phyloP scores from a whole-genome alignment of 1,139 yeast genomes.

The Geotrichum cucujoidarum region DNA sequence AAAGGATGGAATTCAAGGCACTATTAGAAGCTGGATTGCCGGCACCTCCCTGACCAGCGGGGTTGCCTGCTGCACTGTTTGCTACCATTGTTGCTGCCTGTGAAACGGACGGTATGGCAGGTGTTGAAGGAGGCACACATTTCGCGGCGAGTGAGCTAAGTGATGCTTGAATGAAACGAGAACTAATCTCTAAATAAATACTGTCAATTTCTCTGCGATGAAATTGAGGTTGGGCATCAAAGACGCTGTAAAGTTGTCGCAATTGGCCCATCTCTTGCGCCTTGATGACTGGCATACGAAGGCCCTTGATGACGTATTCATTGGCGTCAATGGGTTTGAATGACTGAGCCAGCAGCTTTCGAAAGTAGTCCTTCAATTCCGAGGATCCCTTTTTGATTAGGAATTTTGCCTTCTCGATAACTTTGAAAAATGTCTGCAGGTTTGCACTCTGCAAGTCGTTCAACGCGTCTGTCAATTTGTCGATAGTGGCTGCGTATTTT shows the following conservation, averaged over 20 bases:
- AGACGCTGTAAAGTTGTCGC: constrained; percentile 24
- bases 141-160: constrained; percentile 38
- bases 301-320: constrained; percentile 20
- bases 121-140: constrained; percentile 14
- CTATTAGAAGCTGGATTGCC: constrained; percentile 4
- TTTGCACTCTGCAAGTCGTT: constrained; percentile 28
- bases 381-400: constrained; percentile 27
- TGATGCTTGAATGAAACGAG: constrained; percentile 43
- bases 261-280: constrained; percentile 20
- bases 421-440: constrained; percentile 31
- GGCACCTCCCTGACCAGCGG: constrained; percentile 1
- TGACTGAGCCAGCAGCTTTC: constrained; percentile 22
- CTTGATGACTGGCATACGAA: constrained; percentile 25
- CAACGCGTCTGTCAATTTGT: constrained; percentile 26
- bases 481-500: constrained; percentile 26
- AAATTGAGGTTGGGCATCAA: constrained; percentile 37
- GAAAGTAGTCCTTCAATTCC: constrained; percentile 27
- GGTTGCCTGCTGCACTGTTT: constrained; percentile 4
- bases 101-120: constrained; percentile 14
- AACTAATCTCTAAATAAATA: constrained; percentile 45
- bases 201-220: constrained; percentile 41
- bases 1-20: constrained; percentile 17
- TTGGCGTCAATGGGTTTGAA: constrained; percentile 29
- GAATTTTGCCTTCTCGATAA: constrained; percentile 30
- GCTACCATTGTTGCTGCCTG: constrained; percentile 25